phyloP scores from a whole-genome alignment of 352 stramenopile species.

The Pythium diclinum region DNA sequence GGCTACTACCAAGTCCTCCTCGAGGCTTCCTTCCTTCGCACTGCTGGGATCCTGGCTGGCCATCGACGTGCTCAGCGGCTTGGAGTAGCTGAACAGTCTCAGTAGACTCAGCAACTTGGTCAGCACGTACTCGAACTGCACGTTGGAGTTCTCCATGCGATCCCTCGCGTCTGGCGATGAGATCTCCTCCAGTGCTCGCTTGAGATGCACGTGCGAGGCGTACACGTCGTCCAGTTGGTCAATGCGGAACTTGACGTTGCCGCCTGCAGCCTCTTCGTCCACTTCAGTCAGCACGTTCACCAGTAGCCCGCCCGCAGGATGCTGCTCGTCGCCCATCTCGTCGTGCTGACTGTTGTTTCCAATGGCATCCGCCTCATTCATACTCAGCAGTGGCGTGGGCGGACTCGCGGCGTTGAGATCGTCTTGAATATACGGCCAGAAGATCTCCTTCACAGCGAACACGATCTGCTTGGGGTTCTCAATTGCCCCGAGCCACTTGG shows the following conservation, averaged over 20 bases:
- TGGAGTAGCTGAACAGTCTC: slow-evolving; percentile 72
- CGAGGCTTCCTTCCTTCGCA: background rate
- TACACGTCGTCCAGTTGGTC: slow-evolving; percentile 56
- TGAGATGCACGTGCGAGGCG: slow-evolving; percentile 69
- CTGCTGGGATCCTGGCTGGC: background rate
- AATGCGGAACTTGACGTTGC: slow-evolving; percentile 69
- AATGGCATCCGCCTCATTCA: slow-evolving; percentile 1
- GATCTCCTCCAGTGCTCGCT: slow-evolving; percentile 54
- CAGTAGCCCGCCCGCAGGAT: slow-evolving; percentile 36
- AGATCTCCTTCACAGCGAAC: slow-evolving; percentile 73
- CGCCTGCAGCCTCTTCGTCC: slow-evolving; percentile 54
- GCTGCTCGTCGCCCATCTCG: slow-evolving; percentile 22
- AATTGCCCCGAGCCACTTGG: slow-evolving; percentile 32
- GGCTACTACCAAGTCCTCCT: background rate
- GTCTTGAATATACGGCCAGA: slow-evolving; percentile 66
- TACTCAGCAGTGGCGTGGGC: slow-evolving; percentile 10
- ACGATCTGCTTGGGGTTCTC: slow-evolving; percentile 57
- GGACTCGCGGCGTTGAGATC: slow-evolving; percentile 16
- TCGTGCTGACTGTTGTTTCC: background rate
- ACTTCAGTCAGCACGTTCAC: slow-evolving; percentile 71
- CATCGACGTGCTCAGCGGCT: slow-evolving; percentile 31
- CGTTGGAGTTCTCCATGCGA: slow-evolving; percentile 73
- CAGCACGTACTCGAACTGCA: slow-evolving; percentile 77
- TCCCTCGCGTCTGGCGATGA: slow-evolving; percentile 66
- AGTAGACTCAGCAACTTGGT: slow-evolving; percentile 69